Evolutionary conservation across 2,329 filamentous ascomycete species (phyloP).

Genomic region (Paecilomyces niveus): DNA sequence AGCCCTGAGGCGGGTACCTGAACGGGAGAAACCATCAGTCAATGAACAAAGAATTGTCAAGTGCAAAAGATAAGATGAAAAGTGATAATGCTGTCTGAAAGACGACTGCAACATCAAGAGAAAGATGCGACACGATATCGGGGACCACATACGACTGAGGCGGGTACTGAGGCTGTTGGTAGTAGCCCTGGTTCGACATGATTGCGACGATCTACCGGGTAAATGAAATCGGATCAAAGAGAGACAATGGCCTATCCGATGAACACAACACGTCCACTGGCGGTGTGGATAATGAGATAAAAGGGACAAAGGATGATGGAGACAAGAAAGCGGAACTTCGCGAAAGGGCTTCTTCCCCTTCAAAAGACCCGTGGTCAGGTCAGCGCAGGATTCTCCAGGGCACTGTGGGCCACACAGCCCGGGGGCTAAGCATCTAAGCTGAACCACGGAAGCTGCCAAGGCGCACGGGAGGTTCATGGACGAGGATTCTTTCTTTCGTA

Average conservation of each 20-base stretch:
- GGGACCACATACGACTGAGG: constrained; percentile 10
- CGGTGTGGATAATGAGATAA: background rate
- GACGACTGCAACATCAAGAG: constrained; percentile 10
- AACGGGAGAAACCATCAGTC: background rate
- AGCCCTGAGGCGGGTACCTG: constrained; percentile 22
- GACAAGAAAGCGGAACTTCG: background rate
- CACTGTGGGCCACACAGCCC: background rate
- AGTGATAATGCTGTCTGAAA: background rate
- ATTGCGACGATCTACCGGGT: background rate
- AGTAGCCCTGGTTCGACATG: constrained; percentile 40
- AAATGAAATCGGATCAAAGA: background rate
- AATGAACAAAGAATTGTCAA: background rate
- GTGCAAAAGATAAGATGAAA: background rate
- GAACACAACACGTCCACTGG: background rate
- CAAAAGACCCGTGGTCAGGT: background rate
- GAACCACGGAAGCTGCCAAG: background rate
- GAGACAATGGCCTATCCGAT: background rate
- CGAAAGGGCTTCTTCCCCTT: background rate
- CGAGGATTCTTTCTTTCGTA: no score
- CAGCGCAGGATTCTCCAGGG: background rate
- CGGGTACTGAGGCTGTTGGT: constrained; percentile 17
- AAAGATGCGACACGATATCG: constrained; percentile 15
- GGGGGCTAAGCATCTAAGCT: no score
- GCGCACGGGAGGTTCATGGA: background rate
- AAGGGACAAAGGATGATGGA: background rate